Evolutionary conservation across 177 flowering plant species (phyloP).

Genomic region (Vitis hybrid): DNA sequence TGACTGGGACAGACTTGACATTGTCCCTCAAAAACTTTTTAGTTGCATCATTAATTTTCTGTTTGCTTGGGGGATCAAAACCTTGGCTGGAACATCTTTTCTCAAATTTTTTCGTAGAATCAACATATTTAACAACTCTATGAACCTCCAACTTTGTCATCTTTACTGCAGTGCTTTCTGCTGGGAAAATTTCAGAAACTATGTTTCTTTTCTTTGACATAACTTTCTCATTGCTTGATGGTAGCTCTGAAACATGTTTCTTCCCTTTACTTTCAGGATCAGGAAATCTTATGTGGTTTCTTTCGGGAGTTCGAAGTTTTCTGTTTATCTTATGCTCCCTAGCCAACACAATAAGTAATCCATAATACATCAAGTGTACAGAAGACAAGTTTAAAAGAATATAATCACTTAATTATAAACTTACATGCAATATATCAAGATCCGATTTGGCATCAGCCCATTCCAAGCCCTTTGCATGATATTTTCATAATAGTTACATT

Average conservation of each 20-base stretch:
- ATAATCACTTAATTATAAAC: conserved; percentile 11
- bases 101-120: too few species aligned
- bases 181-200: background rate
- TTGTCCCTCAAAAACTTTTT: too few species aligned
- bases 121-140: too few species aligned
- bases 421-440: conserved; percentile 74
- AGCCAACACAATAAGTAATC: conserved; percentile 15
- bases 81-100: too few species aligned
- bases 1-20: too few species aligned
- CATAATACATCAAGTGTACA: background rate
- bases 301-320: conserved; percentile 44
- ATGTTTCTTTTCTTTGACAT: background rate
- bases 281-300: conserved; percentile 62
- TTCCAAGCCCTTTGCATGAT: conserved; percentile 59
- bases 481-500: conserved; percentile 2
- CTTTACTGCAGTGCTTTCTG: background rate
- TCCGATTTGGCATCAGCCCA: conserved; percentile 48
- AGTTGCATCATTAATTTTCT: too few species aligned
- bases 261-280: conserved; percentile 23
- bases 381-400: background rate
- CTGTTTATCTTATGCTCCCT: conserved; percentile 60
- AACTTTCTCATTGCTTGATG: conserved; percentile 5
- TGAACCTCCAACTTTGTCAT: background rate
- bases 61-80: too few species aligned
- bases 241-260: conserved; percentile 13